Percentiles rank a stretch among this genome's conserved stretches.
These are phyloP conservation scores for Hypoxylon sp. DNA, from an alignment of 2,329 filamentous ascomycete species.

Conservation along the genomic window DNA sequence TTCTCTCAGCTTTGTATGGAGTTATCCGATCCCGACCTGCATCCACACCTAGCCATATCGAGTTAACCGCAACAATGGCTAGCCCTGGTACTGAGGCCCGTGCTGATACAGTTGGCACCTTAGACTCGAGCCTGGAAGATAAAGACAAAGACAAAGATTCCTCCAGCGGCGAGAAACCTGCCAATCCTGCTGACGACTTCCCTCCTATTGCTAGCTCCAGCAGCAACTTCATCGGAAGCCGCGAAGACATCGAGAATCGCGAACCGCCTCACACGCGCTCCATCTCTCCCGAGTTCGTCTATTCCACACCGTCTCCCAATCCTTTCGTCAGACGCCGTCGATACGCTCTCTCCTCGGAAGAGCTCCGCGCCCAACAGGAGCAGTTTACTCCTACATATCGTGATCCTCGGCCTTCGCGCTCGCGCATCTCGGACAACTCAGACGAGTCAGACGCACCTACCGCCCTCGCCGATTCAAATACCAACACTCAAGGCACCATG, in stretches of 20 bases:
- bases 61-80: not conserved
- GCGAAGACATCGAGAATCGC: not conserved
- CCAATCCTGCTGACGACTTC: not conserved
- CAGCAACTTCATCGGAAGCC: not conserved
- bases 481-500: slow-evolving; percentile 2
- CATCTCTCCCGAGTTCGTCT: not conserved
- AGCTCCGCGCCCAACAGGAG: not conserved
- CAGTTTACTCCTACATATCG: no score
- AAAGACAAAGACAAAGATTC: not conserved
- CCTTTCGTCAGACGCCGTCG: not conserved
- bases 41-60: not conserved
- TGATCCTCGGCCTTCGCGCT: no score
- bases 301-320: not conserved
- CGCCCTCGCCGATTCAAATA: not conserved
- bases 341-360: not conserved
- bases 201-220: not conserved
- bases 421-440: not conserved
- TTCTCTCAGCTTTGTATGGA: not conserved
- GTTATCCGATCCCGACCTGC: not conserved
- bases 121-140: no score
- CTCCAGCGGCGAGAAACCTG: not conserved
- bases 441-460: not conserved
- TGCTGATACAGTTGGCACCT: no score
- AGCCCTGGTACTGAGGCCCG: not conserved
- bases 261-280: not conserved